Evolutionary conservation across 2,329 filamentous ascomycete genomes (phyloP), one percentile per base, ranked within the genome.

Genomic region (Aspergillus brasiliensis): DNA sequence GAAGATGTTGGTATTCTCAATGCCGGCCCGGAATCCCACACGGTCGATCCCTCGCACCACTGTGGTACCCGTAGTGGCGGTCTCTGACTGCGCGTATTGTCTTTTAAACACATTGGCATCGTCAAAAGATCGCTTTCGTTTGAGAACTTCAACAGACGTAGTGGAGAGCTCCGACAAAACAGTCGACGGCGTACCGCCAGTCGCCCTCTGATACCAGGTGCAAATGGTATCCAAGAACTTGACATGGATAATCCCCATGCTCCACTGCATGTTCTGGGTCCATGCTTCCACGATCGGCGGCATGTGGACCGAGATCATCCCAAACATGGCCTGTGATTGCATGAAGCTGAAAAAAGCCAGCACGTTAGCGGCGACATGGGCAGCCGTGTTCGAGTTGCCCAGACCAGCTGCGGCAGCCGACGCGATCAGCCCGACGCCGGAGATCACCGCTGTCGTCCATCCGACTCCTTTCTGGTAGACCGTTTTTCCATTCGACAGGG

Each of bases 261-360:
- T 95, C 93, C 93, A 97, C 73, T 96, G 91, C 79, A 97, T 97
- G 78, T 97, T 93, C 79, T 97, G 93, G 2, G 92, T 97, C 93
- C 94, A 97, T 0, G 92, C 85, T 70, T 90, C 85, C 54, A 96
- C 93, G 61, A 97, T 91, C 0, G 93, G 93, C 6, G 94, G 94
- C 55, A 97, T 84, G 44, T 84, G 82, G 6, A 97, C 89, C n/a
- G 89, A 86, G 53, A 88, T 91, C 77, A 97, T 88, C 62, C 93
- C 93, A 69, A 96, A 83, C 77, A 97, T 92, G 31, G 93, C 92
- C 77, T 97, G 92, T 3, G 91, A 87, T 78, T 97, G 94, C 83
- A 97, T 96, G 78, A 95, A 97, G 61, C 90, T 86, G 73, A 97
- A 96, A 31, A 97, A 87, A 15, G 93, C 93, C 65, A 97, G 84